Conservation (phyloP, 129 eudicot species). For the Arctium lappa region DNA sequence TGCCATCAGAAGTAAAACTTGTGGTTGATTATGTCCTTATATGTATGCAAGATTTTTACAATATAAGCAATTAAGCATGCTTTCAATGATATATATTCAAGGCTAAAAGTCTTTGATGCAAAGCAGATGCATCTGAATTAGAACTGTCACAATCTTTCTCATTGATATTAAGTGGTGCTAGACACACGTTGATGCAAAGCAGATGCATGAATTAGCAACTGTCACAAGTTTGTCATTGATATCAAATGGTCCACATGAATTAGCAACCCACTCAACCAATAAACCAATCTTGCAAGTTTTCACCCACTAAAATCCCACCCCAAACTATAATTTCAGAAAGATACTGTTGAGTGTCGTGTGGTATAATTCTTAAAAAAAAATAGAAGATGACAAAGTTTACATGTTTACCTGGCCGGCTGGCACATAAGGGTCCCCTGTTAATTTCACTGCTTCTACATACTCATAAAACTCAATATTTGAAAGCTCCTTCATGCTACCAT, state of each 20-base stretch:
- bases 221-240: background rate
- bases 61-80: background rate
- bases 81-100: background rate
- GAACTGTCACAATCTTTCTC: background rate
- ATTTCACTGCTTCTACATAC: conserved; percentile 76
- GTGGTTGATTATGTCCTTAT: background rate
- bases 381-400: background rate
- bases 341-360: background rate
- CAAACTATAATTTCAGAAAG: background rate
- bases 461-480: conserved; percentile 60
- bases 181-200: background rate
- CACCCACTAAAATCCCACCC: background rate
- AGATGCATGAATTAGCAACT: background rate
- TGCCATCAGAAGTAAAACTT: background rate
- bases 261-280: background rate
- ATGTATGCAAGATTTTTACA: background rate
- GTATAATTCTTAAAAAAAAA: background rate
- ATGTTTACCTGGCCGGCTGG: conserved; percentile 77
- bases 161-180: background rate
- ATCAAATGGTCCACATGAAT: background rate
- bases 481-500: conserved; percentile 34
- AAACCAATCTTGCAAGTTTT: background rate
- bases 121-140: background rate
- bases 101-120: background rate
- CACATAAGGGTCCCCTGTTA: conserved; percentile 74